phyloP scores from a whole-genome alignment of 2,329 filamentous ascomycete species.

The Paecilomyces variotii region DNA sequence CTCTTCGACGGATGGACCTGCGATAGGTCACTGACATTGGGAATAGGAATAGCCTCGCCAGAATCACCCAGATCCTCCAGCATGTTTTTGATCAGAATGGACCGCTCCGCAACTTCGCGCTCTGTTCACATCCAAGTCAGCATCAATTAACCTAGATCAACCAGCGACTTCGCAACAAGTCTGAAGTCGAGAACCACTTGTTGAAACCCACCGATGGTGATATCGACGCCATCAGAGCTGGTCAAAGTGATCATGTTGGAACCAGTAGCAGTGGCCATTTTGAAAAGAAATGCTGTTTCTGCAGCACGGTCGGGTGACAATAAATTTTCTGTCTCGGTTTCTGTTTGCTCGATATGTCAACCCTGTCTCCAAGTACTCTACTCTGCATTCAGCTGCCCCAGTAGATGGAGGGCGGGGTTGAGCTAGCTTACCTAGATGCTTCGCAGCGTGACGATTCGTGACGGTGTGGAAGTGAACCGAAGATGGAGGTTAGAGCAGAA shows the following conservation, averaged over 20 bases:
- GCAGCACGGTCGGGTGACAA: background rate
- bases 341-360: background rate
- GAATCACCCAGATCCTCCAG: constrained; percentile 78
- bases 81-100: constrained; percentile 96
- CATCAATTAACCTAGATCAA: background rate
- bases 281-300: constrained; percentile 6
- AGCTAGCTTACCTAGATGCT: background rate
- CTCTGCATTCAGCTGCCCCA: background rate
- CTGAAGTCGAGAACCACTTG: background rate
- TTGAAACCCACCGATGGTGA: constrained; percentile 42
- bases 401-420: background rate
- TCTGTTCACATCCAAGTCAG: constrained; percentile 48
- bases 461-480: background rate
- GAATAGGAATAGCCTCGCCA: constrained; percentile 61
- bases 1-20: background rate
- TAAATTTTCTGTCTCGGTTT: background rate
- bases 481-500: background rate
- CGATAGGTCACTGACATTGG: constrained; percentile 36
- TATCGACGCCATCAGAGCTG: constrained; percentile 43
- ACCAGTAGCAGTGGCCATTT: constrained; percentile 15
- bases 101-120: constrained; percentile 78
- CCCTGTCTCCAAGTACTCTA: background rate
- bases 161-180: constrained; percentile 2
- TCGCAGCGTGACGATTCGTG: background rate
- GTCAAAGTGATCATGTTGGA: constrained; percentile 36